Percentiles rank a stretch among this genome's conserved stretches.
Evolutionary conservation across 257 asterid genomes (phyloP).

Genomic region (Vinca minor): DNA sequence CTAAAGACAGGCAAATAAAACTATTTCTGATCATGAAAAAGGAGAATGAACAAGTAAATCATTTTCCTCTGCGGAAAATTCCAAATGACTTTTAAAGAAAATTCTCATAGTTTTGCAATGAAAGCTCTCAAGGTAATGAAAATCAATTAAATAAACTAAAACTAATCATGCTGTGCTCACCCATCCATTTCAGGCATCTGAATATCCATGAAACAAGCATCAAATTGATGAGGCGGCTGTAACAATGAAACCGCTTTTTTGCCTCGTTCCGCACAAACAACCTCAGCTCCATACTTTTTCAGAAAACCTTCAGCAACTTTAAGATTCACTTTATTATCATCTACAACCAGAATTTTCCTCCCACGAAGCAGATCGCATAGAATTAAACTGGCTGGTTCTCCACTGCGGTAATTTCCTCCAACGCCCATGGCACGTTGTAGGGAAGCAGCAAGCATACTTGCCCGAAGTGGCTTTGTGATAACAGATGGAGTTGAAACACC

Average conservation of each 20-base stretch:
- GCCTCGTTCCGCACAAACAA: constrained; percentile 71
- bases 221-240: constrained; percentile 76
- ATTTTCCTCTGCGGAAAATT: no score
- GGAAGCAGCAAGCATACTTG: constrained; percentile 75
- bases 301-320: constrained; percentile 83
- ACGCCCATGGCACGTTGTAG: constrained; percentile 67
- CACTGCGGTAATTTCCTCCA: constrained; percentile 40
- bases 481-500: constrained; percentile 35
- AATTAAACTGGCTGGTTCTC: constrained; percentile 37
- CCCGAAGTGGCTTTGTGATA: constrained; percentile 67
- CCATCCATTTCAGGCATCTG: constrained; percentile 99
- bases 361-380: constrained; percentile 67
- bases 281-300: constrained; percentile 88
- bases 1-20: no score
- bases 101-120: not conserved
- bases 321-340: constrained; percentile 85
- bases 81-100: no score
- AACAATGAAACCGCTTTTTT: constrained; percentile 49
- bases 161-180: constrained; percentile 29
- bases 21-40: no score
- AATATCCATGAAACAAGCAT: constrained; percentile 99
- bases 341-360: constrained; percentile 73
- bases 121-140: no score
- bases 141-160: not conserved
- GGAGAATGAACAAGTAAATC: no score